phyloP scores from a whole-genome alignment of 768 basidiomycete species.

The Xerocomellus intermedius region DNA sequence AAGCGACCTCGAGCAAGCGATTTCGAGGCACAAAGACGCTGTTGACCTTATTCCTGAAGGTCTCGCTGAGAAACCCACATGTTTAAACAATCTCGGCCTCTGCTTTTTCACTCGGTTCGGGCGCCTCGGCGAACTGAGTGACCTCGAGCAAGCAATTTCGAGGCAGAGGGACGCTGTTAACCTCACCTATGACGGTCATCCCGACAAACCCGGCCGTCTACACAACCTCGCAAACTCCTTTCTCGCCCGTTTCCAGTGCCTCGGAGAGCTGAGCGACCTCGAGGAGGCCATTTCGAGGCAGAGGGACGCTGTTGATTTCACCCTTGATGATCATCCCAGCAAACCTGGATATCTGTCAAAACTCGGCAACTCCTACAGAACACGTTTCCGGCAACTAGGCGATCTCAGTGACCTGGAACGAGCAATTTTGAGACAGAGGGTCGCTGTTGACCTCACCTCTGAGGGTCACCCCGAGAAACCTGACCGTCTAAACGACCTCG shows the following conservation, averaged over 20 bases:
- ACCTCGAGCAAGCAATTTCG: slow-evolving; percentile 3
- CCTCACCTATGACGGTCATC: not conserved
- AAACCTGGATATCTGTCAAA: not conserved
- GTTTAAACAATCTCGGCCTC: not conserved
- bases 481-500: not conserved
- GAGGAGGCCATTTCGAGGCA: not conserved
- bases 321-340: not conserved
- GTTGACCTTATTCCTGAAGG: not conserved
- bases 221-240: not conserved
- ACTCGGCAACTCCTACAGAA: not conserved
- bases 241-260: not conserved
- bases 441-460: not conserved
- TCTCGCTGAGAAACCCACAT: not conserved
- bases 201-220: not conserved
- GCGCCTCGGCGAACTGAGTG: not conserved
- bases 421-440: not conserved
- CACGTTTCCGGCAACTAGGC: not conserved
- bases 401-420: not conserved
- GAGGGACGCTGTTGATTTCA: not conserved
- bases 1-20: not conserved
- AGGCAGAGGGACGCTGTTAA: not conserved
- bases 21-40: not conserved
- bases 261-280: slow-evolving; percentile 2
- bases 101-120: not conserved
- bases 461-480: not conserved